Evolutionary conservation across 1,284 basidiomycete genomes (phyloP), one percentile per base, ranked within the genome.

Genomic region (Phenoliferia sp.): DNA sequence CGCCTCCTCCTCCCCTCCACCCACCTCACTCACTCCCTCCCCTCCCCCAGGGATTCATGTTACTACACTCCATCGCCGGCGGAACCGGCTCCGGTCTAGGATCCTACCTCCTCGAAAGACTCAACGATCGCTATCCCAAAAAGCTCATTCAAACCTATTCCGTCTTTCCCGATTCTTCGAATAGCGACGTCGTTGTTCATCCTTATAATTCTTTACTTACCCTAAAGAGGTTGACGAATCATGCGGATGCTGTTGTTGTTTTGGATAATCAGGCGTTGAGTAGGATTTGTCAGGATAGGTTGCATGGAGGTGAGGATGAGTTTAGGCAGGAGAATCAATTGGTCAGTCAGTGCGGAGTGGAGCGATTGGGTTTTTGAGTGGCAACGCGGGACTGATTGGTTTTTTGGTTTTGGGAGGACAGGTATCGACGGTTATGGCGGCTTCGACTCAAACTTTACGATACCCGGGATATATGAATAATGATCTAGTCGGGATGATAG

Each of bases 391-490:
- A 3, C 54, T 31, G 12, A 5, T 4, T 29, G 10, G 4, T 29
- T 7, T 55, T 28, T 9, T 28, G 3, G 29, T 56, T 32, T 3
- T 7, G 12, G 33, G 33, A 32, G 22, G 10, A 32, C 19, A 96
- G 92, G 90, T 92, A 0, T 88, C 94, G 2, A 96, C 94, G 1
- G 93, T 96, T 61, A 95, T 97, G 85, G 90, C 95, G 15, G 95
- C 95, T 3, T 95, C 93, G 68, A 99, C 95, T 0, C 93, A 95
- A 76, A 99, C 96, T 22, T 85, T 99, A 31, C 87, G 96, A 74
- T 99, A 97, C 81, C 96, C 96, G 0, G 92, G 93, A 61, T 99
- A 99, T 81, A 99, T 98, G 95, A 99, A 99, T 84, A 99, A 99
- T 76, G 95, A 99, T 78, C 86, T 97, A 36, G 93, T 97, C 72